phyloP scores from a whole-genome alignment of 257 asterid genomes.

The Coffea eugenioides region DNA sequence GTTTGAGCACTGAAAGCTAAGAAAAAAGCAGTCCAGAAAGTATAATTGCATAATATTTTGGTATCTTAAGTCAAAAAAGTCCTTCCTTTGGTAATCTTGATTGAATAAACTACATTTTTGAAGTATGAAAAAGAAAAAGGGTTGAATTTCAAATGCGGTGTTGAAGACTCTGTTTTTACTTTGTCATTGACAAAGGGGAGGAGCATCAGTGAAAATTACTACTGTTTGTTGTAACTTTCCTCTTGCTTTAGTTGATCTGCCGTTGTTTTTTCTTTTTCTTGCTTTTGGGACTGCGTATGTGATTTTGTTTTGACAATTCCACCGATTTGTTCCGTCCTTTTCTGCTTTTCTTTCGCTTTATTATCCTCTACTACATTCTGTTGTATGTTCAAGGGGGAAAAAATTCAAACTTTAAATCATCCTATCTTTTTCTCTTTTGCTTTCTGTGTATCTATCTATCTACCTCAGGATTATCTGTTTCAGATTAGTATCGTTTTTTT shows the following conservation, averaged over 20 bases:
- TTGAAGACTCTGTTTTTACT: slow-evolving; percentile 1
- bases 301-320: slow-evolving; percentile 44
- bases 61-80: neutral
- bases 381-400: slow-evolving; percentile 25
- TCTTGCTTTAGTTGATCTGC: slow-evolving; percentile 37
- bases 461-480: slow-evolving; percentile 3
- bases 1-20: slow-evolving; percentile 8
- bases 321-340: slow-evolving; percentile 22
- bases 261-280: slow-evolving; percentile 31
- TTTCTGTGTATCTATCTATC: neutral
- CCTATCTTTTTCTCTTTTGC: slow-evolving; percentile 19
- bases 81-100: neutral
- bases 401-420: slow-evolving; percentile 34
- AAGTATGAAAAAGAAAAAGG: neutral
- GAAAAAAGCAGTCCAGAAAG: neutral
- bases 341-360: slow-evolving; percentile 37
- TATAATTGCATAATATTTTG: neutral
- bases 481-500: slow-evolving; percentile 12
- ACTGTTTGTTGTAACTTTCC: slow-evolving; percentile 9
- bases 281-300: slow-evolving; percentile 35
- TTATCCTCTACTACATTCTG: slow-evolving; percentile 28
- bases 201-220: slow-evolving; percentile 13
- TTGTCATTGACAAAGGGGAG: slow-evolving; percentile 8
- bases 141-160: neutral
- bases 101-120: neutral